Evolutionary conservation across 2,329 filamentous ascomycete species (phyloP), one percentile per base, ranked within the genome.

Genomic region (Exserohilum turcica): DNA sequence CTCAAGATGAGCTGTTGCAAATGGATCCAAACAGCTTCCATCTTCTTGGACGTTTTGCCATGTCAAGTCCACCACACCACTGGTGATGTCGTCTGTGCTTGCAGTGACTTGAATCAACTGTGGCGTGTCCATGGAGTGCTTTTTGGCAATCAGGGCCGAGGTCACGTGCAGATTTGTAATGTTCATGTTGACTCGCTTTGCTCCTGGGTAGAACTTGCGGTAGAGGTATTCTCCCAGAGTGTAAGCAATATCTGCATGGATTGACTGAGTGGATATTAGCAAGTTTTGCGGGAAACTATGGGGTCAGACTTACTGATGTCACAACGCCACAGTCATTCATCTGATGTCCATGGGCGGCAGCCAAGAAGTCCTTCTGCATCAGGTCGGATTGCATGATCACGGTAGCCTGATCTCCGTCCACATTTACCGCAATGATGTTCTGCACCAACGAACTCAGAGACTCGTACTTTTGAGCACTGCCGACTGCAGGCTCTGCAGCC

Each of bases 191-290:
- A 32, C 28, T 10, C n/a, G 15, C 5, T 35, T 44, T 12, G 38
- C 10, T 9, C 28, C 28, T 40, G 42, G 42, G 8, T 24, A 24
- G 18, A 44, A 35, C 21, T 44, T 33, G 18, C 28, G 27, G 19
- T 35, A 44, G 1, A 35, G 42, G 2, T 85, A 61, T 0, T 86
- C 86, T 1, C 74, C 76, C 1, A 68, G 68, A 65, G 89, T 80
- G 0, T 89, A 73, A 0, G 77, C 72, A 48, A 76, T 76, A 33
- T 85, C 68, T 38, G 71, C 81, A 5, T 67, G 60, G 2, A 51
- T 51, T 65, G 67, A 68, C 89, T 44, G 2, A 2, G 6, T 12
- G 6, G 2, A 2, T 40, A 24, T 69, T 67, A 16, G 66, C 45
- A 18, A 58, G 38, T 5, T 16, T 5, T 24, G 28, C 13, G 16